A percentile compares a stretch with the other conserved stretches of the same genome.
These are phyloP conservation scores for Phytophthora capsici DNA, from an alignment of 352 stramenopile genomes.

Conservation along the genomic window DNA sequence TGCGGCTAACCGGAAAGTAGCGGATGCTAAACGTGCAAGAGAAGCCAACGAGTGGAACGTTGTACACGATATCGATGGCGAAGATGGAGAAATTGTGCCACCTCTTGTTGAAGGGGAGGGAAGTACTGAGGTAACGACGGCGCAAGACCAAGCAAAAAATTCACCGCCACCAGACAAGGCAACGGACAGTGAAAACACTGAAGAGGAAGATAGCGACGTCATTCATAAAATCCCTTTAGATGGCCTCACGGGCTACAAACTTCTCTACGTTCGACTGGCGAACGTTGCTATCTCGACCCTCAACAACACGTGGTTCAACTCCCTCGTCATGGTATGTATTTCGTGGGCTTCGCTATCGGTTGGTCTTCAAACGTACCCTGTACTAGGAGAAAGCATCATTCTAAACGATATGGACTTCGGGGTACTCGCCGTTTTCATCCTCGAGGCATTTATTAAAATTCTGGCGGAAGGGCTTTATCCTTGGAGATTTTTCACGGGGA, in stretches of 20 bases:
- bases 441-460: conserved; percentile 83
- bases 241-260: conserved; percentile 37
- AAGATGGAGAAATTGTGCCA: not conserved
- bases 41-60: conserved; percentile 34
- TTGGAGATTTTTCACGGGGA: conserved; percentile 78
- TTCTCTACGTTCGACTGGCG: conserved; percentile 40
- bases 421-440: conserved; percentile 78
- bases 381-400: conserved; percentile 43
- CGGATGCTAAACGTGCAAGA: conserved; percentile 23
- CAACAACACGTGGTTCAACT: conserved; percentile 67
- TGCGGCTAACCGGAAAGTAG: conserved; percentile 33
- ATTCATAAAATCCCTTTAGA: conserved; percentile 46
- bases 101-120: conserved; percentile 4
- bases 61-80: conserved; percentile 21
- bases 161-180: conserved; percentile 6
- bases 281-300: conserved; percentile 59
- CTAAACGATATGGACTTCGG: conserved; percentile 71
- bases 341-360: conserved; percentile 84
- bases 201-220: conserved; percentile 33
- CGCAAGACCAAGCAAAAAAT: conserved; percentile 3
- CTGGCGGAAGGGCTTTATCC: conserved; percentile 72
- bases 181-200: not conserved
- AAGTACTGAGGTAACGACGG: not conserved
- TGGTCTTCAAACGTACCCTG: conserved; percentile 79
- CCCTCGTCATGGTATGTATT: conserved; percentile 76